Evolutionary conservation across 768 basidiomycete species (phyloP), one percentile per base, ranked within the genome.

Genomic region (Fomitopsis serialis): DNA sequence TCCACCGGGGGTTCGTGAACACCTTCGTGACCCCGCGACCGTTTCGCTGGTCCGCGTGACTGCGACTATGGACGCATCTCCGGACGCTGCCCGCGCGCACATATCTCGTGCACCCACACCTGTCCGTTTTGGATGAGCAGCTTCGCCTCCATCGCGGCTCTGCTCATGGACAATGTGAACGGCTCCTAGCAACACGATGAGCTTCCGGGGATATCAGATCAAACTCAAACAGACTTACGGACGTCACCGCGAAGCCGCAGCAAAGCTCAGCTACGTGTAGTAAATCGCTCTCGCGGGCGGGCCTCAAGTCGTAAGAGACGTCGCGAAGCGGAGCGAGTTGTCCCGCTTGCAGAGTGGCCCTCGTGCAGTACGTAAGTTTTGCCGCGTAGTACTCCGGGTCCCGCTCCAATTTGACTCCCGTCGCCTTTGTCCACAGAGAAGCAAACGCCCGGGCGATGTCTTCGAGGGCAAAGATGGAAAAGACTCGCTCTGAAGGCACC

Each of bases 1-100:
- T 72, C 75, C 78, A 84, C 2, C 59, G 35, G 0, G 78, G 71
- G 45, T 74, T 70, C 0, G 89, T 90, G 62, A 72, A 85, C 0
- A 90, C 87, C 64, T 91, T 90, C 36, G 84, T 84, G 43, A 91
- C 80, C 84, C 78, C 2, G 81, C 79, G 23, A 85, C 75, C 4
- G 61, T 72, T 1, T 74, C 71, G 23, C 74, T 81, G 54, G 81
- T 79, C 11, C 89, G 73, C 8, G 87, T 87, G 25, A 78, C 79
- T 15, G 87, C 87, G 5, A 83, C 84, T 37, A 90, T 79, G 19
- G 76, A 87, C 0, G 87, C 83, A 83, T 74, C 24, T 76, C 73
- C 44, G 67, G 57, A 0, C 55, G 47, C 50, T 42, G 61, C 7
- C 62, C 61, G 13, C 42, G 59, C 42, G 50, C 29, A 48, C 66